Conservation (phyloP, 208 protist genomes). For the Tritrichomonas foetus region DNA sequence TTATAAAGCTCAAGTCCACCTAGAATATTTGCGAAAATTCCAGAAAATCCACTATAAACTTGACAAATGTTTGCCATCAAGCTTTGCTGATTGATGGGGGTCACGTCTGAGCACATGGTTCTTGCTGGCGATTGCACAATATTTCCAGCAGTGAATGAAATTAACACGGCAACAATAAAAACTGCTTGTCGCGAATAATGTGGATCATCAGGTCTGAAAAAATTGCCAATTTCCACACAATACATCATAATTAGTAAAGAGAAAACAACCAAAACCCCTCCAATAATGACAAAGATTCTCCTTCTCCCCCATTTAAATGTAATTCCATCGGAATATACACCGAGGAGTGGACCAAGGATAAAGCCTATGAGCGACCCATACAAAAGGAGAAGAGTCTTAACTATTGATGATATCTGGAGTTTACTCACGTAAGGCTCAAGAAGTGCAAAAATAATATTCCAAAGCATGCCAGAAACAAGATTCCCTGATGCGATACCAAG, state of each 20-base stretch:
- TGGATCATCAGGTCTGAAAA: background rate
- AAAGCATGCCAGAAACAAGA: background rate
- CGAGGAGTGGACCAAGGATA: background rate
- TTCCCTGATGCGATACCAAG: background rate
- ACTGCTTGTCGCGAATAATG: background rate
- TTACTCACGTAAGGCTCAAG: background rate
- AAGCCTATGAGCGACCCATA: background rate
- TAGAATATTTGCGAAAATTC: background rate
- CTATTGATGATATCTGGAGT: background rate
- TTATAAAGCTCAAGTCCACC: background rate
- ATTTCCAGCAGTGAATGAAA: background rate
- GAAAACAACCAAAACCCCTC: background rate
- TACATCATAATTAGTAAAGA: background rate
- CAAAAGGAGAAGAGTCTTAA: background rate
- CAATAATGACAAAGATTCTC: background rate
- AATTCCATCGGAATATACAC: background rate
- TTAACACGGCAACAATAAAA: background rate
- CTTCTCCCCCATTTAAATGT: background rate
- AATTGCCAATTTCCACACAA: background rate
- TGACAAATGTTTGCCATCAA: background rate
- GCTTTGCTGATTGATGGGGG: background rate
- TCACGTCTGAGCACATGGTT: background rate
- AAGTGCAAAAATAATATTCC: background rate
- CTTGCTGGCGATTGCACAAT: background rate
- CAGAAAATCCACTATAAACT: background rate